phyloP scores from a whole-genome alignment of 1,284 basidiomycete species.

The Puccinia horiana region DNA sequence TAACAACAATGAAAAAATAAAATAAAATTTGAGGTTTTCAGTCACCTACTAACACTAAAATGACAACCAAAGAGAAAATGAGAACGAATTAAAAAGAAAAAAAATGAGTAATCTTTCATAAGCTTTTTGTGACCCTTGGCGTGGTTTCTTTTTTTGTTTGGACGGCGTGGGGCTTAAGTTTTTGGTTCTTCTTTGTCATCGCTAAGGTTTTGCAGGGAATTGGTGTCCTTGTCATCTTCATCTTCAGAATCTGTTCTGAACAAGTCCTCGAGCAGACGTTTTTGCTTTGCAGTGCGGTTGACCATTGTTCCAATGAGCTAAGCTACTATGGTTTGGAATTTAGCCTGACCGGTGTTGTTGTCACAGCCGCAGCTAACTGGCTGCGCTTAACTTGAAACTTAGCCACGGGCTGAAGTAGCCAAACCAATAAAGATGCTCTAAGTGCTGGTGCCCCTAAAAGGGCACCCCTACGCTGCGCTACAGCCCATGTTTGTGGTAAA shows the following conservation, averaged over 20 bases:
- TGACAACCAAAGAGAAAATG: too few species aligned
- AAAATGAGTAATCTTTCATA: constrained; percentile 19
- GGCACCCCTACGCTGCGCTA: too few species aligned
- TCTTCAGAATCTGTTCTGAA: background rate
- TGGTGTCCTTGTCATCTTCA: background rate
- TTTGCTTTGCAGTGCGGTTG: background rate
- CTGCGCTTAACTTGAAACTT: background rate
- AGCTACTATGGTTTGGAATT: too few species aligned
- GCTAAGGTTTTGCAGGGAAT: background rate
- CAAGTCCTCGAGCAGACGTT: background rate
- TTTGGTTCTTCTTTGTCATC: background rate
- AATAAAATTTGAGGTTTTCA: too few species aligned
- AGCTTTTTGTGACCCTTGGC: background rate
- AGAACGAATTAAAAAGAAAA: too few species aligned
- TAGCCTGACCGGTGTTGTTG: background rate
- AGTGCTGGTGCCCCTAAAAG: too few species aligned
- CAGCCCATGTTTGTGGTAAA: too few species aligned
- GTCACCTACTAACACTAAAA: too few species aligned
- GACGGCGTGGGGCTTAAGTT: background rate
- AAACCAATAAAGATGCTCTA: background rate
- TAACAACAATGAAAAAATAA: too few species aligned
- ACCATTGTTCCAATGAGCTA: too few species aligned
- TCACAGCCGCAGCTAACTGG: background rate
- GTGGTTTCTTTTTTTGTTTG: constrained; percentile 16
- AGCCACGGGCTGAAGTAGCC: background rate